Evolutionary conservation across 495 filamentous ascomycete genomes (phyloP), one percentile per base, ranked within the genome.

Genomic region (Lindgomyces ingoldianus): DNA sequence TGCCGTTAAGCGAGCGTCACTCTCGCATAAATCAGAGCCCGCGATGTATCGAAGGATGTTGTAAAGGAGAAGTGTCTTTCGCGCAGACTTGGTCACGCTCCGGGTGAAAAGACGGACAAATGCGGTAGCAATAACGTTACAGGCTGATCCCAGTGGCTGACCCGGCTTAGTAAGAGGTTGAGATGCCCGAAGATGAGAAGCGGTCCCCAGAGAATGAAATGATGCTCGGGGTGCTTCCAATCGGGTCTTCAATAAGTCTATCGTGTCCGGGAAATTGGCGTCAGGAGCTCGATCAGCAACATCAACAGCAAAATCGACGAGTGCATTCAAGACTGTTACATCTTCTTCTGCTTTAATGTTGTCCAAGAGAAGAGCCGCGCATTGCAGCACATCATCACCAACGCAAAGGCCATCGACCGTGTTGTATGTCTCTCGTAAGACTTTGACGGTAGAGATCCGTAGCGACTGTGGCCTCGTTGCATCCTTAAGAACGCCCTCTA

Each of bases 1-100:
- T 3, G 88, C 88, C 10, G 86, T 88, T 24, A 97, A 77, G 11
- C 91, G 88, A 47, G 91, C 85, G 74, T 91, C 88, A 9, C 81
- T 78, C 41, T 84, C 83, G 62, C 75, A 82, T 1, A 72, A 65
- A 21, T 81, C 79, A 11, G 77, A 81, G 36, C 79, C 76, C 8
- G 85, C 85, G 63, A 91, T 83, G 48, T 79, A 75, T 29, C 90
- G 76, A 2, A 91, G 73, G 12, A 81, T 73, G 9, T 79, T 76
- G 57, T 83, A 89, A 3, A 81, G 73, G 16, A 78, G 77, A 6
- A 76, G 69, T 4, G 81, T 76, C 73, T 87, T 89, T 14, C 61
- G 59, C 12, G 77, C 78, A 30, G 83, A 80, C 11, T 67, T 75
- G 57, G 83, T 81, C 77, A 89, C 79, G 24, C 80, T 77, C 46